Evolutionary conservation across 129 eudicot genomes (phyloP).

Genomic region (Centella asiatica): DNA sequence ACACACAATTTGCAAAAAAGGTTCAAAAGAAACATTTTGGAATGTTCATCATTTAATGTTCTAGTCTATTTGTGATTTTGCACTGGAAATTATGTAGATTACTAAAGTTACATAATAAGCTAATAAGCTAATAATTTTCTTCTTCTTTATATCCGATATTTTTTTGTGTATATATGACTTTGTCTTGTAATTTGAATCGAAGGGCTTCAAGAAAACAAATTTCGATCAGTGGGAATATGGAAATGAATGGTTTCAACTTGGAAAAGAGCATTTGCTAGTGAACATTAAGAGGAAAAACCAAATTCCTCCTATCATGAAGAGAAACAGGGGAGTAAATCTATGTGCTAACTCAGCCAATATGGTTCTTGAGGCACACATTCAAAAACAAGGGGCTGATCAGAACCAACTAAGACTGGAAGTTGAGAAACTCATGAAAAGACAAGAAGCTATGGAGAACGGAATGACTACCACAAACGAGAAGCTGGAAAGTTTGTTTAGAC

Average conservation of each 20-base stretch:
- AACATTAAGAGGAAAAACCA: conserved; percentile 27
- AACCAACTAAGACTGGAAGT: conserved; percentile 3
- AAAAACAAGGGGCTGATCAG: background rate
- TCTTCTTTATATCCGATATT: background rate
- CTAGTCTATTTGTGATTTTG: too few species aligned
- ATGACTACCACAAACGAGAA: background rate
- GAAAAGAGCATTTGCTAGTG: conserved; percentile 18
- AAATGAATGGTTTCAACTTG: conserved; percentile 20
- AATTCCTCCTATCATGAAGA: background rate
- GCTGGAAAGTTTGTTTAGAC: background rate
- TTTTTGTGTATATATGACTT: background rate
- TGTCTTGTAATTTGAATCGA: background rate
- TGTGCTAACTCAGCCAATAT: background rate
- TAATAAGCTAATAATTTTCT: too few species aligned
- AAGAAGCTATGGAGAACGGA: conserved; percentile 4
- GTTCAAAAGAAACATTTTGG: too few species aligned
- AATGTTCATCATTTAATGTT: too few species aligned
- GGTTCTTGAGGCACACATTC: background rate
- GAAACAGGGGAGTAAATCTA: background rate
- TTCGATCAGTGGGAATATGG: conserved; percentile 25
- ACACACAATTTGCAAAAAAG: too few species aligned
- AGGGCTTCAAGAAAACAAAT: conserved; percentile 32
- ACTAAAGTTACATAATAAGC: too few species aligned
- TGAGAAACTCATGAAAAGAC: conserved; percentile 10
- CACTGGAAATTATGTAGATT: too few species aligned